Evolutionary conservation across 352 stramenopile species (phyloP).

Genomic region (Globisporangium carolinianum): DNA sequence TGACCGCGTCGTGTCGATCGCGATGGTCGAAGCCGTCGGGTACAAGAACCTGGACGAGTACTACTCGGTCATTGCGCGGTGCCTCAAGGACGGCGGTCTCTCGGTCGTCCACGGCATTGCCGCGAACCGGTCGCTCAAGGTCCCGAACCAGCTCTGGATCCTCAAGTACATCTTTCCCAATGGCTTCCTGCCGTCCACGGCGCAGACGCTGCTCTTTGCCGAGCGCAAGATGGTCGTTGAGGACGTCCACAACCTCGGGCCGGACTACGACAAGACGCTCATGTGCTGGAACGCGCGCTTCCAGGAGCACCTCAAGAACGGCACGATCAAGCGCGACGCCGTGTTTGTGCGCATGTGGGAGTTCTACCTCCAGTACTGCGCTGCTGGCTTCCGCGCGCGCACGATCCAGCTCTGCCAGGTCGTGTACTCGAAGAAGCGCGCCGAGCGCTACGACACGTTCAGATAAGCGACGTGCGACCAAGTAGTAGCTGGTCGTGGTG

Average conservation of each 20-base stretch:
- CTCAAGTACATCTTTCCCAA: slow-evolving; percentile 91
- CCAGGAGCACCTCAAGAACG: slow-evolving; percentile 71
- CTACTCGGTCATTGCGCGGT: slow-evolving; percentile 76
- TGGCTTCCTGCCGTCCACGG: slow-evolving; percentile 74
- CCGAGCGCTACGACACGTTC: slow-evolving; percentile 70
- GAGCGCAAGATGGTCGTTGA: slow-evolving; percentile 79
- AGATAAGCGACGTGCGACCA: slow-evolving; percentile 30
- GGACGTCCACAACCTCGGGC: slow-evolving; percentile 81
- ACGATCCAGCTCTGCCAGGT: slow-evolving; percentile 82
- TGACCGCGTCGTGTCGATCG: slow-evolving; percentile 83
- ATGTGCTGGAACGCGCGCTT: slow-evolving; percentile 86
- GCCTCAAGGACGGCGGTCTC: slow-evolving; percentile 73
- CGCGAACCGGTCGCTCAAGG: slow-evolving; percentile 80
- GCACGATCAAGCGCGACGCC: slow-evolving; percentile 68
- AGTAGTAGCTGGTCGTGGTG: too few relatives aligned
- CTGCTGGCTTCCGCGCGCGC: slow-evolving; percentile 82
- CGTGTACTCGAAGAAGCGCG: slow-evolving; percentile 82
- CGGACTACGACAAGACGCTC: slow-evolving; percentile 88
- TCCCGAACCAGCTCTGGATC: slow-evolving; percentile 81
- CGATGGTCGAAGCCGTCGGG: slow-evolving; percentile 87
- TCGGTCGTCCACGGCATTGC: slow-evolving; percentile 80
- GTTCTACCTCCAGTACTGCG: slow-evolving; percentile 88
- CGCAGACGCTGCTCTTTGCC: slow-evolving; percentile 66
- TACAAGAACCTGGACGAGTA: slow-evolving; percentile 87
- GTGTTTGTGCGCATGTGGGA: slow-evolving; percentile 88